Percentiles rank a stretch among this genome's conserved stretches.
These are phyloP conservation scores for Podila epigama DNA, from an alignment of 192 early-diverging fungal species.

Conservation along the genomic window DNA sequence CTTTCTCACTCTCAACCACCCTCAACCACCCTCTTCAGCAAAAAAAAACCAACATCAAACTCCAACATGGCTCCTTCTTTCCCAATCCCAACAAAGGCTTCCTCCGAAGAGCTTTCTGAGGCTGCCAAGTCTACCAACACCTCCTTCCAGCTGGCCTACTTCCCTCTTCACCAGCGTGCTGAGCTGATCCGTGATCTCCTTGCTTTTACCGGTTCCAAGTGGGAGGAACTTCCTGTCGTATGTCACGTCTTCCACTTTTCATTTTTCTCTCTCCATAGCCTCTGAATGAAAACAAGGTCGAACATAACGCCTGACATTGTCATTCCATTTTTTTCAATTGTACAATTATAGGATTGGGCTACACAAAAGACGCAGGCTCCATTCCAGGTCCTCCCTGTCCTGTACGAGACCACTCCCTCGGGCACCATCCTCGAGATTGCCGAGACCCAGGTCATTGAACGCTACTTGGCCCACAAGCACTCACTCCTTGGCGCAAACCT, in stretches of 20 bases:
- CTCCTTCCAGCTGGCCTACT: slow-evolving; percentile 8
- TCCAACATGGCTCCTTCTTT: not conserved
- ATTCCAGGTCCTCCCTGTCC: slow-evolving; percentile 19
- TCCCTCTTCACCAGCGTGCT: slow-evolving; percentile 3
- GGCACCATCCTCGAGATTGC: slow-evolving; percentile 13
- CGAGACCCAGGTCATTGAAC: slow-evolving; percentile 29
- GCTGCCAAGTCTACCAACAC: slow-evolving; percentile 7
- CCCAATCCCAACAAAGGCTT: slow-evolving; percentile 6
- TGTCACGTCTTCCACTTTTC: not conserved
- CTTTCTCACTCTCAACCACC: not conserved
- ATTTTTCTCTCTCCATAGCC: not conserved
- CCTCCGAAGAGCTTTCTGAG: slow-evolving; percentile 4
- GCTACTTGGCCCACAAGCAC: slow-evolving; percentile 28
- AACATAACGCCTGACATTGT: too few species aligned
- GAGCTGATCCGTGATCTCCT: slow-evolving; percentile 20
- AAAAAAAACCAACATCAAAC: not conserved
- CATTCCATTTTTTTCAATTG: not conserved
- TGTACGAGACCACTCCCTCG: slow-evolving; percentile 12
- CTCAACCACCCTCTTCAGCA: not conserved
- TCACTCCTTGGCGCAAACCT: slow-evolving; percentile 18
- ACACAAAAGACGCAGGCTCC: slow-evolving; percentile 9
- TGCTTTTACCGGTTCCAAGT: slow-evolving; percentile 2
- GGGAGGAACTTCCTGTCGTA: slow-evolving; percentile 14
- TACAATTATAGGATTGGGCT: slow-evolving; percentile 18
- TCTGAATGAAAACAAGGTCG: too few species aligned